phyloP scores from a whole-genome alignment of 108 stramenopile genomes.

The Skeletonema menzelii region DNA sequence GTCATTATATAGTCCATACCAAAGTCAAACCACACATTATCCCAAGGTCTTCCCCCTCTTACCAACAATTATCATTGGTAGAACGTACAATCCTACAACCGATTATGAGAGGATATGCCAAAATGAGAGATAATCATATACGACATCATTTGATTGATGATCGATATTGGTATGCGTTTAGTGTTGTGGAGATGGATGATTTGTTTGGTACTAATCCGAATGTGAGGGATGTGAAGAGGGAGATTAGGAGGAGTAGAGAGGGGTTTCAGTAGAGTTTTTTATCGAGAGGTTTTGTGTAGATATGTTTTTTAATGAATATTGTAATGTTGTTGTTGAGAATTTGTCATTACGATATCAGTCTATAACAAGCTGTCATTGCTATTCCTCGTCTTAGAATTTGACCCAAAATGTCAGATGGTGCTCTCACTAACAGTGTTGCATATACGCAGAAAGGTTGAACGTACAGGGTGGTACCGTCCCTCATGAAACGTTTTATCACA shows the following conservation, averaged over 20 bases:
- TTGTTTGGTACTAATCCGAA: slow-evolving; percentile 67
- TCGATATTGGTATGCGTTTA: slow-evolving; percentile 68
- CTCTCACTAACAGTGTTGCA: no score
- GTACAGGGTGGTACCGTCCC: no score
- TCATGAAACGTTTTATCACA: no score
- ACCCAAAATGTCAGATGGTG: no score
- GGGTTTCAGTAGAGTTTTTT: background rate
- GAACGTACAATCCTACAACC: background rate
- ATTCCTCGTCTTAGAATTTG: no score
- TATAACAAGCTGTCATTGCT: no score
- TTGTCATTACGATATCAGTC: no score
- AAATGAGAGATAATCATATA: slow-evolving; percentile 65
- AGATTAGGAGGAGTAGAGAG: background rate
- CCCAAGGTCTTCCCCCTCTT: slow-evolving; percentile 11
- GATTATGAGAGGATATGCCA: slow-evolving; percentile 10
- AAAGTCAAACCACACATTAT: slow-evolving; percentile 42
- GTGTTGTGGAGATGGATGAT: slow-evolving; percentile 61
- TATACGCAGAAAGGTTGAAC: no score
- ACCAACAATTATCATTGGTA: background rate
- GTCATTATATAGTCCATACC: slow-evolving; percentile 76
- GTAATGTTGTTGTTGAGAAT: no score
- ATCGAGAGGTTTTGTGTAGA: no score
- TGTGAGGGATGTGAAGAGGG: slow-evolving; percentile 20
- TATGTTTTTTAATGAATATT: no score
- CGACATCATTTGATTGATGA: slow-evolving; percentile 61